Percentiles rank a stretch among this genome's conserved stretches.
Evolutionary conservation across 768 basidiomycete species (phyloP).

Genomic region (Auriscalpium microsporum): DNA sequence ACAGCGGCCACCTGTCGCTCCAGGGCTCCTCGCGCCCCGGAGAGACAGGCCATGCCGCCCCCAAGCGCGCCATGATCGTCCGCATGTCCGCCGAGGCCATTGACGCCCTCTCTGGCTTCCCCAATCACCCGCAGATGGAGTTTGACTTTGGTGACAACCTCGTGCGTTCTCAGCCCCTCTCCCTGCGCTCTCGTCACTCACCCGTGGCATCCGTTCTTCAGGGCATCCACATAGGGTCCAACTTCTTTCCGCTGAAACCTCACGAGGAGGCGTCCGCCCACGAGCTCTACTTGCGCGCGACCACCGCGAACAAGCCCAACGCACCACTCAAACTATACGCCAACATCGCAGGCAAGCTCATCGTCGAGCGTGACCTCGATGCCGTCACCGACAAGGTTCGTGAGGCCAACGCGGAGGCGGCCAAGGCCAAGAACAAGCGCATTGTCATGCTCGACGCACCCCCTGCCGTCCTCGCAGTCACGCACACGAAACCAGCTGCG

Average conservation of each 20-base stretch:
- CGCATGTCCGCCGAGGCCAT: slow-evolving; percentile 68
- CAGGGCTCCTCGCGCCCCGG: slow-evolving; percentile 49
- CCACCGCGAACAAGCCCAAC: slow-evolving; percentile 47
- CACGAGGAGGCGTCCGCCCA: slow-evolving; percentile 48
- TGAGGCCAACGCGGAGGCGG: slow-evolving; percentile 25
- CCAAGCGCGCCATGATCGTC: slow-evolving; percentile 69
- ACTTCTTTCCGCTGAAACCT: slow-evolving; percentile 52
- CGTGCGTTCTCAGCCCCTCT: slow-evolving; percentile 30
- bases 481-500: background rate
- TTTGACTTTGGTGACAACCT: slow-evolving; percentile 56
- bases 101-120: slow-evolving; percentile 49
- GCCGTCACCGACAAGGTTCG: slow-evolving; percentile 36
- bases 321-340: slow-evolving; percentile 67
- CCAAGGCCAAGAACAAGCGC: slow-evolving; percentile 38
- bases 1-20: slow-evolving; percentile 43
- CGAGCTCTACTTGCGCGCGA: slow-evolving; percentile 64
- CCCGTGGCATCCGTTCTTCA: background rate
- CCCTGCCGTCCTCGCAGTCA: slow-evolving; percentile 19
- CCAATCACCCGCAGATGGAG: slow-evolving; percentile 38
- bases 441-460: slow-evolving; percentile 35
- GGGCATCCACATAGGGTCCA: slow-evolving; percentile 53
- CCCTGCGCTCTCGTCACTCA: background rate
- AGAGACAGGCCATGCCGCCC: slow-evolving; percentile 46
- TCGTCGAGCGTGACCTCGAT: slow-evolving; percentile 54
- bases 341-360: slow-evolving; percentile 65